Conservation (phyloP, 2,329 filamentous ascomycete species). For the Colletotrichum sp. region DNA sequence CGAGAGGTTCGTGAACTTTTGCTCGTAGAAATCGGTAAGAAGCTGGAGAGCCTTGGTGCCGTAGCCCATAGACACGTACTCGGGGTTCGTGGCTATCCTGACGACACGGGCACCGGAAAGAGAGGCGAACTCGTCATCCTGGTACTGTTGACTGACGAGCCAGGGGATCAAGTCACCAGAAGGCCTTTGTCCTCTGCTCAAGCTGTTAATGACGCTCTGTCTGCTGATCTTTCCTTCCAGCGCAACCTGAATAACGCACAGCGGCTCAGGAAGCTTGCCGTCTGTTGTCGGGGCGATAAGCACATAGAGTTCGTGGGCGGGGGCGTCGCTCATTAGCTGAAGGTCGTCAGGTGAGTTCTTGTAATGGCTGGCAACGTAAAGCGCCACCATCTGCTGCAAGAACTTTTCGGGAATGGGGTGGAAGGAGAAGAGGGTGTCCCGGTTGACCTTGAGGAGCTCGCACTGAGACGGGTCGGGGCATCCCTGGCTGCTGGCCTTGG, state of each 20-base stretch:
- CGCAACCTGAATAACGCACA: slow-evolving; percentile 93
- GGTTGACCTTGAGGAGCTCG: slow-evolving; percentile 91
- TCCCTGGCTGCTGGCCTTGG: slow-evolving; percentile 74
- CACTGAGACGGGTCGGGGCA: slow-evolving; percentile 92
- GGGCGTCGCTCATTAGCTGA: slow-evolving; percentile 98
- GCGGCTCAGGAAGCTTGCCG: slow-evolving; percentile 83
- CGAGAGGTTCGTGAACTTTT: slow-evolving; percentile 84
- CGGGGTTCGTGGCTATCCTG: slow-evolving; percentile 94
- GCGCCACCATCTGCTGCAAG: slow-evolving; percentile 95
- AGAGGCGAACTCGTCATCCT: slow-evolving; percentile 94
- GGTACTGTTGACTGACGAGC: slow-evolving; percentile 97
- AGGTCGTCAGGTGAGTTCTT: slow-evolving; percentile 98
- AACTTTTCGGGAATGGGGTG: slow-evolving; percentile 97
- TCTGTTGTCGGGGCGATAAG: slow-evolving; percentile 86
- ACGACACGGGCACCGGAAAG: slow-evolving; percentile 92
- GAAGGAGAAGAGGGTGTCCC: slow-evolving; percentile 97
- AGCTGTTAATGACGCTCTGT: slow-evolving; percentile 87
- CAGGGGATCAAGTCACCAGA: slow-evolving; percentile 95
- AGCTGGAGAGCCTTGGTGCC: slow-evolving; percentile 88
- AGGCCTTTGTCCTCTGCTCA: slow-evolving; percentile 87
- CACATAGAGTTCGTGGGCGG: slow-evolving; percentile 94
- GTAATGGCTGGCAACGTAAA: slow-evolving; percentile 97
- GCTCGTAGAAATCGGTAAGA: slow-evolving; percentile 91
- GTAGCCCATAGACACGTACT: slow-evolving; percentile 92
- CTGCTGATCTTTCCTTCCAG: slow-evolving; percentile 94